Base-by-base conservation (phyloP, 169 alveolate species). In the Plasmodium reichenowi region DNA sequence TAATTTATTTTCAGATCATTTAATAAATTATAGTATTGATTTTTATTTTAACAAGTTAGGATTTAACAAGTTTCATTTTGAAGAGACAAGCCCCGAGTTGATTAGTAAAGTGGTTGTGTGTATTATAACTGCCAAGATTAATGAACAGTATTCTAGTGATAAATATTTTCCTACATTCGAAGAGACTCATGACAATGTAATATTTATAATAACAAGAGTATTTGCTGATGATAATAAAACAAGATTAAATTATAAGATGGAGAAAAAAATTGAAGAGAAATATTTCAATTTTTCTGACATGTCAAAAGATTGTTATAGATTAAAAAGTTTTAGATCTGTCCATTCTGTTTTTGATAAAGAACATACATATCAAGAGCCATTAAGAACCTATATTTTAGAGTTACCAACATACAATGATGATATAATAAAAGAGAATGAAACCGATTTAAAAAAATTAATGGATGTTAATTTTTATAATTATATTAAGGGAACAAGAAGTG, bases 311-410 rank as follows among this genome's bases (percentile, higher is more conserved):
- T 88, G 92, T 17, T 94, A 94, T 94, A 68, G 97, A 29, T 89
- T 95, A 95, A 96, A 95, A 87, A 93, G 96, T 92, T 95, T 94
- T 72, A 78, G 96, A 72, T 93, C 96, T 8, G 91, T 95, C 9
- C 94, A 93, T 38, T 93, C 96, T 52, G 91, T 95, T 47, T 95
- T 94, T 72, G 96, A 93, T 60, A 96, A 93, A 62, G 93, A 93
- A 3, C 95, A 89, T 24, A 88, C 92, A 5, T 60, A 88, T 24
- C 91, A 74, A 71, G 97, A 94, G 45, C 76, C 97, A 8, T 87
- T 95, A 64, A 68, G 95, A 24, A 94, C 96, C 2, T 95, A 95
- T 92, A 94, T 95, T 10, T 74, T 95, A 52, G 96, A 95, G 63
- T 29, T 60, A 10, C 96, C 97, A 38, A 91, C 88, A 20, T 95